phyloP scores from a whole-genome alignment of 495 filamentous ascomycete species.

The Podospora pseudopauciseta region DNA sequence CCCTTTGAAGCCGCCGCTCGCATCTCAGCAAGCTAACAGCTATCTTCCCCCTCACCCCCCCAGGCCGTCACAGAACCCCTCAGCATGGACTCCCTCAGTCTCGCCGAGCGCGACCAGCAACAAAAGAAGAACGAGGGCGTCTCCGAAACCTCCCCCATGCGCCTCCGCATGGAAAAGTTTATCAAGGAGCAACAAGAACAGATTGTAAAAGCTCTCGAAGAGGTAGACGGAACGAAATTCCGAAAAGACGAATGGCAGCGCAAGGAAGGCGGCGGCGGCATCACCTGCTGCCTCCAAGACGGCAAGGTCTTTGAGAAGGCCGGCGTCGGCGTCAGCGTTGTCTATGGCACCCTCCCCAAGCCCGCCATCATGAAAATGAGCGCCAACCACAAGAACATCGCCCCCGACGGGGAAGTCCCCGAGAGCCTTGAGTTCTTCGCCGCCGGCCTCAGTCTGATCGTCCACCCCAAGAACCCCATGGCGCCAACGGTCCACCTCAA shows the following conservation, averaged over 20 bases:
- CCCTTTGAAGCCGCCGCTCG: background rate
- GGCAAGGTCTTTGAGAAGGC: slow-evolving; percentile 98
- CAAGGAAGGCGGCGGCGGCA: slow-evolving; percentile 74
- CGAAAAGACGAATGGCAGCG: slow-evolving; percentile 80
- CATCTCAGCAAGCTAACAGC: background rate
- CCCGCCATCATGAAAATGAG: slow-evolving; percentile 91
- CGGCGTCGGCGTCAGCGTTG: slow-evolving; percentile 89
- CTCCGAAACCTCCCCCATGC: slow-evolving; percentile 81
- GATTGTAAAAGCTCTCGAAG: slow-evolving; percentile 76
- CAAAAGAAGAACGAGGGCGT: slow-evolving; percentile 64
- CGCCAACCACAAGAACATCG: slow-evolving; percentile 88
- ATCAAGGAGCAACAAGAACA: slow-evolving; percentile 87
- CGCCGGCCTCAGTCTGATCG: slow-evolving; percentile 83
- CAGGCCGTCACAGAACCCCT: slow-evolving; percentile 40
- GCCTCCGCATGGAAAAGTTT: slow-evolving; percentile 92
- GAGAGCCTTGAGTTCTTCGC: slow-evolving; percentile 91
- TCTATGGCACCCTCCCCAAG: slow-evolving; percentile 87
- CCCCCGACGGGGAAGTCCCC: slow-evolving; percentile 55
- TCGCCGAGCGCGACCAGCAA: slow-evolving; percentile 67
- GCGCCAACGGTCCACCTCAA: slow-evolving; percentile 97
- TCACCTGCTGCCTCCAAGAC: slow-evolving; percentile 91
- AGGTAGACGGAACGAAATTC: slow-evolving; percentile 79
- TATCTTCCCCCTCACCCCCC: background rate
- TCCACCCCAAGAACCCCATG: slow-evolving; percentile 93
- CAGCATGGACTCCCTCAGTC: slow-evolving; percentile 48